A percentile compares a stretch with the other conserved stretches of the same genome.
These are phyloP conservation scores for Phytopythium mirpurense DNA, from an alignment of 352 stramenopile species.

Conservation along the genomic window DNA sequence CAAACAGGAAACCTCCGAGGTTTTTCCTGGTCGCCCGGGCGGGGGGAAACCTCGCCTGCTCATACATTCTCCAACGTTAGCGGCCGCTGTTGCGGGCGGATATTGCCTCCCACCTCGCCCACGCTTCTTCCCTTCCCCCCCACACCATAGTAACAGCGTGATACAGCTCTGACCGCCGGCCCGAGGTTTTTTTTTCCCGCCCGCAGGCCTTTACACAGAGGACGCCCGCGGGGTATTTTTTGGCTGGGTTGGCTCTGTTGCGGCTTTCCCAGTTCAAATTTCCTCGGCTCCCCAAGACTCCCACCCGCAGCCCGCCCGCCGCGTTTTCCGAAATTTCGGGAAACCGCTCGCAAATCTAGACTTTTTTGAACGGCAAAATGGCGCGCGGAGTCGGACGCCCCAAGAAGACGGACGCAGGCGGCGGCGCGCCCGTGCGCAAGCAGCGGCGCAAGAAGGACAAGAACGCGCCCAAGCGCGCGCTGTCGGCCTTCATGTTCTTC, in stretches of 20 bases:
- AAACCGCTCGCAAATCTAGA: slow-evolving; percentile 6
- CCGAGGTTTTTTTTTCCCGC: slow-evolving; percentile 12
- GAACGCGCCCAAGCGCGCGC: slow-evolving; percentile 85
- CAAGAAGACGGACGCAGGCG: slow-evolving; percentile 53
- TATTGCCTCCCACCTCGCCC: background rate
- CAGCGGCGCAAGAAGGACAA: slow-evolving; percentile 90
- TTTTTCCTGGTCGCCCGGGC: slow-evolving; percentile 1
- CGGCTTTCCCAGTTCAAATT: slow-evolving; percentile 60
- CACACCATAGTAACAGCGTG: background rate
- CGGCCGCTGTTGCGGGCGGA: background rate
- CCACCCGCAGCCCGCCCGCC: slow-evolving; percentile 9
- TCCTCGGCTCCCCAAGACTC: slow-evolving; percentile 41
- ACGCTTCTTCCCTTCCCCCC: background rate
- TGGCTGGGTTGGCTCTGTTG: slow-evolving; percentile 5
- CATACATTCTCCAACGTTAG: slow-evolving; percentile 3
- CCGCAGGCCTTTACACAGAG: background rate
- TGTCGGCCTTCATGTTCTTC: slow-evolving; percentile 92
- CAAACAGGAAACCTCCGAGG: background rate
- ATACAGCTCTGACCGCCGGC: background rate
- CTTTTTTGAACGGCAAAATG: slow-evolving; percentile 26
- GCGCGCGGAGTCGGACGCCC: slow-evolving; percentile 57
- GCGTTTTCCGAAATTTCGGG: slow-evolving; percentile 20
- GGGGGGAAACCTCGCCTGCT: slow-evolving; percentile 1
- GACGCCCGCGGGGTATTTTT: slow-evolving; percentile 18
- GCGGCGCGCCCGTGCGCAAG: slow-evolving; percentile 65